Percentiles rank a stretch among this genome's conserved stretches.
phyloP scores from a whole-genome alignment of 805 yeast genomes.

The Groenewaldozyma salmanticensis region DNA sequence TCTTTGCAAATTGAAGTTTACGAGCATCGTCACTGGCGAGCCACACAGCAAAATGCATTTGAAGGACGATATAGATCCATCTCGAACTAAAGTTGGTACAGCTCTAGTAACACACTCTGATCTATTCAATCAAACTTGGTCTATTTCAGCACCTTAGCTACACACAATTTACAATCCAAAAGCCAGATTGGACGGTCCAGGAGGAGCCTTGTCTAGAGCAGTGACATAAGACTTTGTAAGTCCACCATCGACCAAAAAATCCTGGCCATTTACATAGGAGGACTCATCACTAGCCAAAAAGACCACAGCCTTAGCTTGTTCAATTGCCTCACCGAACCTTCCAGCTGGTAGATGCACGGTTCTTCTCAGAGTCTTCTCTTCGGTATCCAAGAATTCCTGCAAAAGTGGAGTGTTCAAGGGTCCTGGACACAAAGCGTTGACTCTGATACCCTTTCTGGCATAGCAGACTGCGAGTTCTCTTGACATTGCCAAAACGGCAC shows the following conservation, averaged over 20 bases:
- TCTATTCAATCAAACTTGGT: no score
- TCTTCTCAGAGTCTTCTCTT: slow-evolving; percentile 39
- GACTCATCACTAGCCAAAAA: slow-evolving; percentile 45
- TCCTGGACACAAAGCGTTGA: slow-evolving; percentile 51
- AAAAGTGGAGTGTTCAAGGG: slow-evolving; percentile 54
- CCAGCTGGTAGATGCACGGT: slow-evolving; percentile 39
- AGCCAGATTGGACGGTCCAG: slow-evolving; percentile 21
- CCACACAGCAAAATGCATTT: neutral
- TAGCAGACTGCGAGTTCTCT: slow-evolving; percentile 46
- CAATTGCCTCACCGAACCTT: slow-evolving; percentile 57
- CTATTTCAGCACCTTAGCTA: no score
- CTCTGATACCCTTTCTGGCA: slow-evolving; percentile 46
- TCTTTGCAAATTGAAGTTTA: no score
- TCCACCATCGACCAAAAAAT: slow-evolving; percentile 52
- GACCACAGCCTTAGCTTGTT: slow-evolving; percentile 50
- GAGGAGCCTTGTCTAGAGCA: slow-evolving; percentile 17
- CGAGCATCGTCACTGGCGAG: no score
- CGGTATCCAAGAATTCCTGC: slow-evolving; percentile 42
- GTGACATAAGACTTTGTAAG: slow-evolving; percentile 26
- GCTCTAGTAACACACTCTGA: no score
- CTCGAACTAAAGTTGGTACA: neutral
- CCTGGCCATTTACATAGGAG: slow-evolving; percentile 50
- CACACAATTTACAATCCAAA: slow-evolving; percentile 23
- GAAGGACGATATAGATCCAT: neutral
- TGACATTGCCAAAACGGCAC: slow-evolving; percentile 30